phyloP scores from a whole-genome alignment of 108 stramenopile species.

The Nitzschia putrida region DNA sequence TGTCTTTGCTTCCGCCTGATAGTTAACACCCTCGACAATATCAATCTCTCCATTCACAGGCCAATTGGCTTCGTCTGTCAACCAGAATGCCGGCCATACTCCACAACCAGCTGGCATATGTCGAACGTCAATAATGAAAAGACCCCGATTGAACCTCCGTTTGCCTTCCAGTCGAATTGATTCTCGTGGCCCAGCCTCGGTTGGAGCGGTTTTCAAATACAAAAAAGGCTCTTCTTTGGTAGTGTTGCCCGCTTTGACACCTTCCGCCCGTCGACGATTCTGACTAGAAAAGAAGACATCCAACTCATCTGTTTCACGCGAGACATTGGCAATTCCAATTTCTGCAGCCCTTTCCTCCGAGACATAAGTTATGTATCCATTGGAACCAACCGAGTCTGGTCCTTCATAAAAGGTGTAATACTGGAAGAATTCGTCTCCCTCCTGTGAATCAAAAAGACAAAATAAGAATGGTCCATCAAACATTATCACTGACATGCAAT shows the following conservation, averaged over 20 bases:
- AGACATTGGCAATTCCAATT: slow-evolving; percentile 62
- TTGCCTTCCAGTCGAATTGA: slow-evolving; percentile 82
- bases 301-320: slow-evolving; percentile 44
- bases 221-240: slow-evolving; percentile 62
- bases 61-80: slow-evolving; percentile 89
- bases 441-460: slow-evolving; percentile 25
- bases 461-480: neutral
- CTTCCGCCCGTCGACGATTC: neutral
- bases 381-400: slow-evolving; percentile 77
- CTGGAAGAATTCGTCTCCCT: slow-evolving; percentile 68
- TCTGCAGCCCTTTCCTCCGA: slow-evolving; percentile 44
- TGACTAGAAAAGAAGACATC: slow-evolving; percentile 26
- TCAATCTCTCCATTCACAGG: slow-evolving; percentile 92
- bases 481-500: neutral
- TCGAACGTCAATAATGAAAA: slow-evolving; percentile 82
- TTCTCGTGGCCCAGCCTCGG: slow-evolving; percentile 63
- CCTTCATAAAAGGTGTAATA: slow-evolving; percentile 80
- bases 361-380: slow-evolving; percentile 74
- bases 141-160: slow-evolving; percentile 72
- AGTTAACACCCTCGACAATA: slow-evolving; percentile 88
- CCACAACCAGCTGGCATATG: slow-evolving; percentile 92
- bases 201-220: slow-evolving; percentile 70
- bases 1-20: slow-evolving; percentile 80
- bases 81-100: slow-evolving; percentile 90
- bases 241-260: neutral